These are phyloP conservation scores for Coemansia sp. DNA, from an alignment of 192 early-diverging fungal genomes.

Conservation along the genomic window DNA sequence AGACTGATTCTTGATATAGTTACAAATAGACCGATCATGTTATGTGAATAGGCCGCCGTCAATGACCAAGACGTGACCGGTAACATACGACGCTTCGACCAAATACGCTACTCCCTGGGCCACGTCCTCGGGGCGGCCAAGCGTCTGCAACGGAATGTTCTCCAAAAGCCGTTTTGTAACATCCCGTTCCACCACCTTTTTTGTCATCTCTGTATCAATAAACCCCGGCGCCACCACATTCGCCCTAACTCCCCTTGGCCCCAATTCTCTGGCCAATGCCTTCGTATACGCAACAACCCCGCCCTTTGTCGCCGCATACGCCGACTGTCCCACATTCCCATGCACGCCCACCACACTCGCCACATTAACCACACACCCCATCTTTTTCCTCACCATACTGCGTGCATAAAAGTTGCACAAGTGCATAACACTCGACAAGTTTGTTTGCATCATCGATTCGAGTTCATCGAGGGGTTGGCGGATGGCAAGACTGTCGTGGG, in stretches of 20 bases:
- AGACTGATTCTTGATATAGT: neutral
- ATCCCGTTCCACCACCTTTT: neutral
- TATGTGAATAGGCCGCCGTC: conserved; percentile 45
- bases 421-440: conserved; percentile 71
- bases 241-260: conserved; percentile 66
- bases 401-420: conserved; percentile 45
- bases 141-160: conserved; percentile 17
- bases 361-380: conserved; percentile 81
- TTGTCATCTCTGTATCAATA: conserved; percentile 65
- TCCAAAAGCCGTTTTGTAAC: conserved; percentile 26
- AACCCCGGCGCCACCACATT: conserved; percentile 88
- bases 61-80: conserved; percentile 47
- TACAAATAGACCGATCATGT: neutral
- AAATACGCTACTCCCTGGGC: conserved; percentile 40
- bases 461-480: conserved; percentile 53
- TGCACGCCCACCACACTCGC: conserved; percentile 72
- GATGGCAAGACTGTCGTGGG: conserved; percentile 56
- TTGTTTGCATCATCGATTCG: conserved; percentile 61
- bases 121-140: conserved; percentile 32
- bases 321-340: conserved; percentile 49
- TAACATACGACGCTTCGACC: conserved; percentile 36
- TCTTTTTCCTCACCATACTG: conserved; percentile 9
- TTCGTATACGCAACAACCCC: conserved; percentile 85
- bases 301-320: conserved; percentile 84
- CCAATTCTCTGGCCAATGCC: conserved; percentile 79